Evolutionary conservation across 805 yeast genomes (phyloP), one percentile per base, ranked within the genome.

Genomic region (Candida taoyuanica): DNA sequence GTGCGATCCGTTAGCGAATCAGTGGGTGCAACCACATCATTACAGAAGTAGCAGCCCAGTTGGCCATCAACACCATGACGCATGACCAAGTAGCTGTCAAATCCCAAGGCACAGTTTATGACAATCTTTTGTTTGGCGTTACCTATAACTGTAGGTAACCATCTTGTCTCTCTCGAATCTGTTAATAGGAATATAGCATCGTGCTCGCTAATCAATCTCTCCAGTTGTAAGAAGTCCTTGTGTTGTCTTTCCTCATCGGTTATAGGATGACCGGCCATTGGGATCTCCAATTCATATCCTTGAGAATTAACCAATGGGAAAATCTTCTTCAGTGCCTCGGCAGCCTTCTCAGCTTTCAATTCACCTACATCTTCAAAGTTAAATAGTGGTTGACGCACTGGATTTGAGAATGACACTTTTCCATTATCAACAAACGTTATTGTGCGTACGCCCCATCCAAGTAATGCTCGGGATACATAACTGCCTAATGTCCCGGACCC

Each of bases 401-500:
- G 98, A 52, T 93, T 93, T 8, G 96, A 85, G 60, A 79, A 87
- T 4, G 97, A 87, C 0, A 94, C 87, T 17, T 73, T 67, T 3
- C 97, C 95, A 58, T 76, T 86, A 59, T 93, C 99, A 3, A 93
- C 91, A 60, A 93, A 79, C 0, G 96, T 83, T 15, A 93, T 81
- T 25, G 77, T 68, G 32, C 86, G 65, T 1, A 89, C 89, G 4
- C 98, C 98, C 98, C 98, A 93, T 1, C 95, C 98, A 59, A 93
- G 58, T 20, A 93, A 62, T 0, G 85, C 82, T 39, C 99, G 69
- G 0, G 94, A 74, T 5, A 93, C 91, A 53, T 91, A 91, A 42
- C 94, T 82, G 0, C 98, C 99, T 7, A 94, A 68, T 3, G 99
- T 93, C 6, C 99, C 99, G 0, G 98, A 85, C 0, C 99, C 99